A percentile compares a stretch with the other conserved stretches of the same genome.
Evolutionary conservation across 768 basidiomycete species (phyloP).

Genomic region (Macrolepiota dolichaula): DNA sequence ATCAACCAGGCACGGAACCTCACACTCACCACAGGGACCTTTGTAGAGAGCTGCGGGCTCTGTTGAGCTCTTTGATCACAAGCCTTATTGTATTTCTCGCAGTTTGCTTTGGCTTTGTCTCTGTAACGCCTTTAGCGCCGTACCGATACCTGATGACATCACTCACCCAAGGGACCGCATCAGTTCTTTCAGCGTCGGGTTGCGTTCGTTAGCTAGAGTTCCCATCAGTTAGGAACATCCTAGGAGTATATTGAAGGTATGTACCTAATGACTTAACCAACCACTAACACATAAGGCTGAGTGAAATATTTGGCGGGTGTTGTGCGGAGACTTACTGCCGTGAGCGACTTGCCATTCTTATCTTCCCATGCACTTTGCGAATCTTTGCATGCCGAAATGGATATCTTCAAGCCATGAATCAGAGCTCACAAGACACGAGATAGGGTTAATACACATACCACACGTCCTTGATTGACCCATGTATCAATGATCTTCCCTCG

Average conservation of each 20-base stretch:
- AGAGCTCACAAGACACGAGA: too few relatives aligned
- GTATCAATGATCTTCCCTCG: neutral
- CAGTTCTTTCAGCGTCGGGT: neutral
- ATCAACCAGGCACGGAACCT: neutral
- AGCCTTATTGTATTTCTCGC: neutral
- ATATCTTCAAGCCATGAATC: neutral
- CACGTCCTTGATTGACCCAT: neutral
- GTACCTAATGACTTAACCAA: neutral
- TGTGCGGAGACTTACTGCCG: neutral
- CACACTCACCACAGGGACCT: neutral
- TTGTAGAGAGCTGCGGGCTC: neutral
- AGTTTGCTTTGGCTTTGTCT: neutral
- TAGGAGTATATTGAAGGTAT: too few relatives aligned
- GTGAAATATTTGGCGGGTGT: neutral
- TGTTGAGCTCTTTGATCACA: neutral
- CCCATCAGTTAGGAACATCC: neutral
- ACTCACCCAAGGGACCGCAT: neutral
- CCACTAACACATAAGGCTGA: neutral
- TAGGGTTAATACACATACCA: neutral
- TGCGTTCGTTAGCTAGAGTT: neutral
- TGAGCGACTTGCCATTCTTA: neutral
- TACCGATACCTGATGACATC: neutral
- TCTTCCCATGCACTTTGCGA: neutral
- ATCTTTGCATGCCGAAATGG: neutral
- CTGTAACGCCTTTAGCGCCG: neutral